Percentiles rank a stretch among this genome's conserved stretches.
Evolutionary conservation across 2,329 filamentous ascomycete species (phyloP).

Genomic region (Fusarium secorum): DNA sequence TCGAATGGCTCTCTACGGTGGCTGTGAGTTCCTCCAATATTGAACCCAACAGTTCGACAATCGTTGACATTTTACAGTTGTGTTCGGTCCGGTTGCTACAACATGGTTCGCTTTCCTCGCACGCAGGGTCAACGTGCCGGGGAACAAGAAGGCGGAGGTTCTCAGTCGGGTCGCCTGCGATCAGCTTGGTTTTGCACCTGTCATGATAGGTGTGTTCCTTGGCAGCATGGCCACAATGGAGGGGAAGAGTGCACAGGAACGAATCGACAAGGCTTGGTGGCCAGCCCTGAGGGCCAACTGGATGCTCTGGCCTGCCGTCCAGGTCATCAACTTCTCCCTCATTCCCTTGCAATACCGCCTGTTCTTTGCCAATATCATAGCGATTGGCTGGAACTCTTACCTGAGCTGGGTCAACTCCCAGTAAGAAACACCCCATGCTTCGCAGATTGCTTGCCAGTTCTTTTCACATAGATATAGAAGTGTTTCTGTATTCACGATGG

Average conservation of each 20-base stretch:
- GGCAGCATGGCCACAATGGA: constrained; percentile 85
- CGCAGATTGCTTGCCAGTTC: background rate
- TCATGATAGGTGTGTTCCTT: constrained; percentile 83
- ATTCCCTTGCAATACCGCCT: constrained; percentile 85
- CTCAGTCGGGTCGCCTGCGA: constrained; percentile 80
- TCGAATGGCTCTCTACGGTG: constrained; percentile 83
- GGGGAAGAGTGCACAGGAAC: constrained; percentile 67
- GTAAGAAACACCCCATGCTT: constrained; percentile 20
- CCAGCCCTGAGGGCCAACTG: constrained; percentile 83
- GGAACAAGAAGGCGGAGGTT: constrained; percentile 72
- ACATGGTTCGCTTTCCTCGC: constrained; percentile 87
- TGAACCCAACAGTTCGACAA: background rate
- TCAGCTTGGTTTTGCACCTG: constrained; percentile 84
- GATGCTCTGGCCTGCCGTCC: constrained; percentile 86
- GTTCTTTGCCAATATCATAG: constrained; percentile 85
- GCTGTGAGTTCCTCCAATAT: constrained; percentile 60
- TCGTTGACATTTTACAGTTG: constrained; percentile 54
- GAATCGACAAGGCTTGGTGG: constrained; percentile 74
- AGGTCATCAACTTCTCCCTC: constrained; percentile 86
- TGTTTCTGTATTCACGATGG: constrained; percentile 12
- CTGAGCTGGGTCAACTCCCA: constrained; percentile 67
- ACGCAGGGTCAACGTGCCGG: constrained; percentile 67
- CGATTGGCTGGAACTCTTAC: constrained; percentile 71
- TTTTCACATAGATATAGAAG: constrained; percentile 32
- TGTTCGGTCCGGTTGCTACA: constrained; percentile 89